Conservation (phyloP, 441 rosid genomes). For the Euphorbia schlechtendalii region DNA sequence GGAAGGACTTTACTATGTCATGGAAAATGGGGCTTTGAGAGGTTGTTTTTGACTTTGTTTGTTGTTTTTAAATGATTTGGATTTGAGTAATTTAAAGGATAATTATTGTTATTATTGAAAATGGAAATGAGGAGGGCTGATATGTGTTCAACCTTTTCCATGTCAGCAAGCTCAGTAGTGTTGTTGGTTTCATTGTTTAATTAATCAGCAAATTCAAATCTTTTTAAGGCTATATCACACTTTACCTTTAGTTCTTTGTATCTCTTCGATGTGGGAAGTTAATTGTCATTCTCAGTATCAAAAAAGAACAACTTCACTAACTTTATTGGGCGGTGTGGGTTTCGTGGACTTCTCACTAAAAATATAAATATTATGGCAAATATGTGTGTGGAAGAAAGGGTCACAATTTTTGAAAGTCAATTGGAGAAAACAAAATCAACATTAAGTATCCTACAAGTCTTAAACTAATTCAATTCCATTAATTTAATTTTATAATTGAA, state of each 20-base stretch:
- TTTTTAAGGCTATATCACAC: neutral
- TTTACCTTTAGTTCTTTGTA: neutral
- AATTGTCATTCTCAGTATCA: neutral
- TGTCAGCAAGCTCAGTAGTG: constrained; percentile 13
- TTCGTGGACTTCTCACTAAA: too few species aligned
- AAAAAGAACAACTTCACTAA: too few species aligned
- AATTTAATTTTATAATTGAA: too few species aligned
- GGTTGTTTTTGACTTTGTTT: too few species aligned
- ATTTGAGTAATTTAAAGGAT: neutral
- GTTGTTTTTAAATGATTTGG: neutral
- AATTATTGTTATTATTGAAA: constrained; percentile 14
- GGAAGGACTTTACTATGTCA: constrained; percentile 60
- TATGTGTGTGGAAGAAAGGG: too few species aligned
- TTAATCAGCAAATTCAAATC: constrained; percentile 11
- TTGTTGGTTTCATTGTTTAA: neutral
- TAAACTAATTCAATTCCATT: too few species aligned
- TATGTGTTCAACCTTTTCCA: constrained; percentile 36
- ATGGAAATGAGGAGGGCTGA: constrained; percentile 38
- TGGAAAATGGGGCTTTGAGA: constrained; percentile 54
- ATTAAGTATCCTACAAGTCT: too few species aligned
- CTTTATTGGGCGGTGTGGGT: too few species aligned
- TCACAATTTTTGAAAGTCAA: too few species aligned
- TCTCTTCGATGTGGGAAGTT: neutral
- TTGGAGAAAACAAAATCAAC: too few species aligned
- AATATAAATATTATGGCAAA: too few species aligned